phyloP scores from a whole-genome alignment of 2,329 filamentous ascomycete genomes.

The Botrytis elliptica region DNA sequence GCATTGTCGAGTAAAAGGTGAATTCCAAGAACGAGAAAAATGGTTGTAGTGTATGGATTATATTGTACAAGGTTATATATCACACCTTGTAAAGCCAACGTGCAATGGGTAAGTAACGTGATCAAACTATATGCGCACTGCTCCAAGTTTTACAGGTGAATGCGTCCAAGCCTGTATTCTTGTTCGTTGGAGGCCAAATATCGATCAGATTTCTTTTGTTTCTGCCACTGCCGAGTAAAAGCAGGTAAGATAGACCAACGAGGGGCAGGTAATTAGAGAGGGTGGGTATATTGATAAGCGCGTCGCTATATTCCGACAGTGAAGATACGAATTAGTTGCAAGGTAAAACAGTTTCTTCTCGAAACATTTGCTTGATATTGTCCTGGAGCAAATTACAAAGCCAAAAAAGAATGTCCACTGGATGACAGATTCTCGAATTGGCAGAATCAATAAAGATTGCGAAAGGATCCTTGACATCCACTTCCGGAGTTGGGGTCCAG shows the following conservation, averaged over 20 bases:
- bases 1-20: not conserved
- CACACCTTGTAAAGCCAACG: not conserved
- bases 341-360: not conserved
- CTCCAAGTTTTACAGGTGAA: not conserved
- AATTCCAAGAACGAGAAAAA: not conserved
- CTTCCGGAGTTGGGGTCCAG: constrained; percentile 18
- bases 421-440: not conserved
- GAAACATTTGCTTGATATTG: not conserved
- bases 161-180: not conserved
- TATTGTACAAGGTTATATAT: not conserved
- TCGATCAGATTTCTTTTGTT: not conserved
- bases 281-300: not conserved
- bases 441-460: constrained; percentile 11
- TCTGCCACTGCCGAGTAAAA: not conserved
- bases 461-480: not conserved
- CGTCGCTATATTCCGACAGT: not conserved
- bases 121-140: not conserved
- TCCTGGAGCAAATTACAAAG: not conserved
- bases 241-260: not conserved
- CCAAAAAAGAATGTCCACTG: not conserved
- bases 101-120: not conserved
- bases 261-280: not conserved
- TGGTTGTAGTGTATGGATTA: not conserved
- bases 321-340: not conserved
- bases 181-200: not conserved